Evolutionary conservation across 2,329 filamentous ascomycete species (phyloP).

Genomic region (Botrytis porri): DNA sequence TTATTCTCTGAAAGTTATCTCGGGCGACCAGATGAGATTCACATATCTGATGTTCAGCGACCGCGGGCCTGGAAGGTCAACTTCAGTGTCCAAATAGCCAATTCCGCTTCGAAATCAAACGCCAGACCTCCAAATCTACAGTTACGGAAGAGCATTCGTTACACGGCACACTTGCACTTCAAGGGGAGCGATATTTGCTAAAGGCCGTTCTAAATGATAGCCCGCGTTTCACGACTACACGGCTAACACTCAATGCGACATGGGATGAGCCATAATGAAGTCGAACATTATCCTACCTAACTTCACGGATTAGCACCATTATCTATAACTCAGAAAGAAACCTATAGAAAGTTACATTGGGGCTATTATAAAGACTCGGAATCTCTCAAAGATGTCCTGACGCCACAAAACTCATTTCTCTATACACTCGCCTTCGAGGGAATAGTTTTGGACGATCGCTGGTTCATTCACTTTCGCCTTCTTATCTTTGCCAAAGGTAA

Average conservation of each 20-base stretch:
- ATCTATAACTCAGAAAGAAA: neutral
- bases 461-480: neutral
- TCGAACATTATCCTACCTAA: neutral
- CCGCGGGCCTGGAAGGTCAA: neutral
- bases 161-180: neutral
- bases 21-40: neutral
- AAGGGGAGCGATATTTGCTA: neutral
- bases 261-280: neutral
- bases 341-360: neutral
- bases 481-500: neutral
- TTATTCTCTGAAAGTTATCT: neutral
- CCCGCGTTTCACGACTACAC: neutral
- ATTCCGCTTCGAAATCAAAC: neutral
- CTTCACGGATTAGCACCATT: neutral
- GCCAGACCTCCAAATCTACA: neutral
- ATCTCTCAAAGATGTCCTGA: neutral
- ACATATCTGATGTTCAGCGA: neutral
- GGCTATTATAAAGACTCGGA: neutral
- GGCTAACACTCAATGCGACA: neutral
- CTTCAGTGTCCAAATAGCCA: neutral
- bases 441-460: neutral
- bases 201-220: neutral
- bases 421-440: neutral
- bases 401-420: neutral
- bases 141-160: neutral